Evolutionary conservation across 768 basidiomycete genomes (phyloP), one percentile per base, ranked within the genome.

Genomic region (Tricholoma bakamatsutake): DNA sequence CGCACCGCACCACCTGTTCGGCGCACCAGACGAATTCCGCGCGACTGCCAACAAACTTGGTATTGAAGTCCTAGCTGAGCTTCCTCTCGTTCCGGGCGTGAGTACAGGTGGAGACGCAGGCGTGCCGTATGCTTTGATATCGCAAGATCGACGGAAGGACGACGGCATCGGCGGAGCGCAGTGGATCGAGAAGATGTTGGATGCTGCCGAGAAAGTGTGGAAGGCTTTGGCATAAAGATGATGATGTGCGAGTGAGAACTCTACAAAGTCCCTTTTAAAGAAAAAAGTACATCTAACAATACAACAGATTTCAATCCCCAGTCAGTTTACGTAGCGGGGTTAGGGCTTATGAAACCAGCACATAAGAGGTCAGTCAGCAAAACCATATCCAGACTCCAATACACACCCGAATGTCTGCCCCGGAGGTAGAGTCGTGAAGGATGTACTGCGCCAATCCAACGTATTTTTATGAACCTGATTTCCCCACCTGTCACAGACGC

Each of bases 41-140:
- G 64, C 72, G 2, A 80, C 85, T 0, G 85, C 90, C 0, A 60
- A 67, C 2, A 74, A 76, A 2, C 79, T 94, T 2, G 70, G 73
- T 0, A 74, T 90, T 9, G 72, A 80, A 13, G 71, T 95, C 2
- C 79, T 97, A 15, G 92, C 86, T 0, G 87, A 92, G 64, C 73
- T 98, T 12, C 93, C 93, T 0, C 77, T 98, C 17, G 86, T 90
- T 5, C 77, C 84, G 1, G 81, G 78, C 0, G 85, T 96, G 13
- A 93, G 91, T 63, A 67, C 67, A 8, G 80, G 83, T 7, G 85
- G 90, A 2, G 94, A 96, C 63, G 69, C 61, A 0, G 92, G 94
- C n/a, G 48, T 62, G 11, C 60, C 65, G 24, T 64, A 62, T 43
- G 50, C 58, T 8, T 50, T 64, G 28, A 54, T 62, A 13, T 13